Base-by-base conservation (phyloP, 1,139 yeast genomes). In the Yamadazyma buinensis region DNA sequence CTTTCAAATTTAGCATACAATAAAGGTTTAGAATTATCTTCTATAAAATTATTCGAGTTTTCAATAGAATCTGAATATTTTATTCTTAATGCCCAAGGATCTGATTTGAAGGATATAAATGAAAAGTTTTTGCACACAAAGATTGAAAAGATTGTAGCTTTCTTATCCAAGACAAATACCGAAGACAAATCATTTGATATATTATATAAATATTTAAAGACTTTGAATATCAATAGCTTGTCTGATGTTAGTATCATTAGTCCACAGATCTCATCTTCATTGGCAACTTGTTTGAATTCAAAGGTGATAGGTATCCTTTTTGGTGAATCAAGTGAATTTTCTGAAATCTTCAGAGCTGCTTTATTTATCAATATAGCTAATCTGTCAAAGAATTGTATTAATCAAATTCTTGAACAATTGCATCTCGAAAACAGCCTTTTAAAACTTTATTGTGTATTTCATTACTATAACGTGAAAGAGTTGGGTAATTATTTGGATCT, bases 1-100 rank as follows among this genome's bases (percentile, higher is more conserved):
- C 32, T 61, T 4, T 55, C 66, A 4, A 55, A 57, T 38, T 33
- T 61, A 5, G 39, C 50, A 21, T 56, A 37, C 37, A 54, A 47
- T 32, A 49, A 17, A 52, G 58, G 26, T 5, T n/a, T 5, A 5
- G 26, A 26, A 21, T 2, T n/a, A 5, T 15, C 20, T 5, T 26
- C 37, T 8, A 31, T 7, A 34, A 35, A 12, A 15, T 34, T 19
- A 14, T 51, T 55, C 47, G 41, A 39, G 14, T 17, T 42, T 6
- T 42, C 58, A 7, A 36, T 59, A 15, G 48, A 44, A 0, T 47
- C 47, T 37, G 67, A 63, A 37, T 31, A 33, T n/a, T 42, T 35
- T 26, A 46, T 57, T 14, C 26, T 18, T 15, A 8, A 25, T 25
- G 10, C 21, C 7, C 15, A n/a, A n/a, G n/a, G n/a, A n/a, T n/a